Conservation (phyloP, 2,329 filamentous ascomycete genomes). For the Talaromyces piceae region DNA sequence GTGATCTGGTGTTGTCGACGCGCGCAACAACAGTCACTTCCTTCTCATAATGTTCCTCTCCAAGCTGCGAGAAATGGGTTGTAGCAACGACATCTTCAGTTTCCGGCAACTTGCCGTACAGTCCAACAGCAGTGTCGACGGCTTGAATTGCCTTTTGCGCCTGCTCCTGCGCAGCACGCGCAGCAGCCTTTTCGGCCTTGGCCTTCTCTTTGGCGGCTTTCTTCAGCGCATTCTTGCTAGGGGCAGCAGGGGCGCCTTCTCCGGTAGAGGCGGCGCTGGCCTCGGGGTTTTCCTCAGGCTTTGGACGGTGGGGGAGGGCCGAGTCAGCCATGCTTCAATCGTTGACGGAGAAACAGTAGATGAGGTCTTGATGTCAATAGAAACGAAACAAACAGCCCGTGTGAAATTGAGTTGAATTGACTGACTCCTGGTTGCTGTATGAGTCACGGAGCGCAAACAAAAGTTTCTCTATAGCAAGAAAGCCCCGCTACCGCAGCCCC, state of each 20-base stretch:
- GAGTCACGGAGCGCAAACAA: constrained; percentile 7
- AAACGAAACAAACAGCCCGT: neutral
- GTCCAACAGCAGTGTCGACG: constrained; percentile 56
- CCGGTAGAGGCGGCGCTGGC: constrained; percentile 24
- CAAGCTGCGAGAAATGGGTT: constrained; percentile 46
- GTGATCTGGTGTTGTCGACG: constrained; percentile 79
- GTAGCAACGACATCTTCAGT: constrained; percentile 54
- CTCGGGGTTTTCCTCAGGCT: constrained; percentile 27
- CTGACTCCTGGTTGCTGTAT: neutral
- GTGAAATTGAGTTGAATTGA: neutral
- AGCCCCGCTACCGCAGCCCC: constrained; percentile 10
- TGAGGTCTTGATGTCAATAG: neutral
- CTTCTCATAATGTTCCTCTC: constrained; percentile 59
- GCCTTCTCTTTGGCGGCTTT: constrained; percentile 87
- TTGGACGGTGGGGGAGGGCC: constrained; percentile 33
- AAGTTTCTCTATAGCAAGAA: constrained; percentile 2
- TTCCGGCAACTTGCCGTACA: constrained; percentile 67
- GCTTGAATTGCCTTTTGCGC: constrained; percentile 59
- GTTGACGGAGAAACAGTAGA: neutral
- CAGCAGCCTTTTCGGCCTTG: constrained; percentile 69
- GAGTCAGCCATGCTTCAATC: constrained; percentile 28
- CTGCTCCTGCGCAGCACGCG: constrained; percentile 66
- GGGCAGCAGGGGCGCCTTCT: constrained; percentile 38
- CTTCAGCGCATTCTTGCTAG: constrained; percentile 74
- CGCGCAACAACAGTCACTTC: constrained; percentile 69